Evolutionary conservation across 2,329 filamentous ascomycete genomes (phyloP), one percentile per base, ranked within the genome.

Genomic region (Cercospora zeina): DNA sequence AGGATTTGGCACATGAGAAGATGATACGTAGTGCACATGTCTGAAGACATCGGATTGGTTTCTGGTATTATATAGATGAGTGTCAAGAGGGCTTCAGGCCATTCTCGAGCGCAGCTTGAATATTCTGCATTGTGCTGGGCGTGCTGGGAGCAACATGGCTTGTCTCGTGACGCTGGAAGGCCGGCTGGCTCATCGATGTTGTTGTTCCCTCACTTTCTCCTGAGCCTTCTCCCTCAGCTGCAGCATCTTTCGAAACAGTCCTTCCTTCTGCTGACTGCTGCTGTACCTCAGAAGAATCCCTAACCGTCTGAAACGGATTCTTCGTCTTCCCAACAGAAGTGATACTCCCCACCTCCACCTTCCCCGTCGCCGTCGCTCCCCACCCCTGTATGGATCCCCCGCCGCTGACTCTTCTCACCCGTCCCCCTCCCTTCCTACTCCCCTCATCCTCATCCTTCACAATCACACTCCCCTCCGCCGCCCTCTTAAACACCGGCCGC

Each of bases 401-500:
- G 13, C 54, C 21, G 14, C 39, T 39, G 24, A 34, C 11, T 57
- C 54, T 57, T n/a, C n/a, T 57, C 24, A 42, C 54, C 6, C 33
- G 24, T 27, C 3, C 24, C 24, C 24, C 24, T 27, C 6, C 24
- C 24, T 24, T 34, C 27, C 5, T 21, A n/a, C 9, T 27, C 2
- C 10, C 30, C 31, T 13, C 54, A 33, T 2, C 7, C 11, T 13
- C 54, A 14, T 21, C 55, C 30, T 21, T 31, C 24, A 27, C 42
- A 11, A 51, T 37, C 45, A 7, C 19, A 58, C 30, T 50, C 31
- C 42, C 45, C 45, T 10, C 27, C 19, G 14, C 16, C 24, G 19
- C 56, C n/a, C 33, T 50, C 31, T 14, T n/a, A 24, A 58, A 58
- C 31, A 30, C 30, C 11, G 42, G 56, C 42, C 27, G 16, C 42